Evolutionary conservation across 164 flowering plant species (phyloP), one percentile per base, ranked within the genome.

Genomic region (Nymphaea thermarum): DNA sequence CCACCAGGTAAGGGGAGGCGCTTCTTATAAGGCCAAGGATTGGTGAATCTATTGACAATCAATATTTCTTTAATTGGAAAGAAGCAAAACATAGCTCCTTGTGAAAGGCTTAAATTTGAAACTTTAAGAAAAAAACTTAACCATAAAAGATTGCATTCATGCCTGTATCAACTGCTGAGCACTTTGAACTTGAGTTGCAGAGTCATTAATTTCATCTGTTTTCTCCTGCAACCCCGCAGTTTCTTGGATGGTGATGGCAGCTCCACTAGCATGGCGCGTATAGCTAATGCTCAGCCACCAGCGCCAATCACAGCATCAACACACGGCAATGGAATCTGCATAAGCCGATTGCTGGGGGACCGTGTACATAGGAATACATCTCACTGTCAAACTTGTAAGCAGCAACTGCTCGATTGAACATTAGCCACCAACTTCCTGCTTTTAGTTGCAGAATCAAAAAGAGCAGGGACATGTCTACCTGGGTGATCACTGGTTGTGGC

Each of bases 281-380:
- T 90, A 93, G 73, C 96, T 89, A 68, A 93, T 93, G 73, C 73
- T 93, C 59, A 77, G 62, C 98, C 98, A 69, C 85, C 84, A 36
- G 84, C 75, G 43, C 98, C 98, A 80, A 93, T 93, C 51, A 93
- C 96, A 60, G 96, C 97, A 84, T 93, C 98, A 25, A 97, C 97
- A 80, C 84, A 93, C 45, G 90, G 79, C 2, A 93, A 80, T 0
- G 98, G 98, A 66, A 93, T 82, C 75, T 93, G 98, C 89, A 93
- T 91, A 70, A 25, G 36, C 36, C 36, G 36, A 25, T 25, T 85
- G 91, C 70, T 91, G 98, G 36, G 98, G 83, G 57, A 87, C 70
- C 36, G 36, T 25, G 36, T 93, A 86, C 77, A 74, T n/a, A 67
- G 65, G 47, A 62, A 3, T 14, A 62, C 8, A 8, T 15, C 15